These are phyloP conservation scores for Atalantia buxifolia DNA, from an alignment of 345 rosid genomes.

Conservation along the genomic window DNA sequence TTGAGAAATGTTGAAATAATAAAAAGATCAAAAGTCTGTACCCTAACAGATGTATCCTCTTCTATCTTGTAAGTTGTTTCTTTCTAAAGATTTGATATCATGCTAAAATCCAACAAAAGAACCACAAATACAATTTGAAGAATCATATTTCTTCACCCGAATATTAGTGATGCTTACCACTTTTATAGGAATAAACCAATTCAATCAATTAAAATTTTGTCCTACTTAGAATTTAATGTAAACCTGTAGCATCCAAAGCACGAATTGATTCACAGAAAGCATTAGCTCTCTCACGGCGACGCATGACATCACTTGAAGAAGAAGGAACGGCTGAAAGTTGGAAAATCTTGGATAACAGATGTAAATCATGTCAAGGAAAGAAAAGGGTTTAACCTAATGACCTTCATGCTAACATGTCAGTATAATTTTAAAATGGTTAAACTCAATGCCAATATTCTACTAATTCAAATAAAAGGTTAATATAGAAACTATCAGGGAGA, in stretches of 20 bases:
- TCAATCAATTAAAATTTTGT: neutral
- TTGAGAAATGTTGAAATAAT: neutral
- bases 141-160: neutral
- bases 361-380: conserved; percentile 49
- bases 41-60: neutral
- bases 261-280: conserved; percentile 93
- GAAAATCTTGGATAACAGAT: conserved; percentile 86
- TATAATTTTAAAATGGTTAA: conserved; percentile 1
- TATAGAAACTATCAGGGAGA: neutral
- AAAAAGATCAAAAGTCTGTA: neutral
- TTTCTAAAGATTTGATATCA: neutral
- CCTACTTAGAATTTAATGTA: conserved; percentile 8
- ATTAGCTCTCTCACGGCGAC: conserved; percentile 80
- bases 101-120: neutral
- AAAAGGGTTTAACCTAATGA: conserved; percentile 4
- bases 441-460: neutral
- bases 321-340: conserved; percentile 63
- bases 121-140: neutral
- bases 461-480: neutral
- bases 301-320: conserved; percentile 59
- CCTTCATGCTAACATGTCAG: neutral
- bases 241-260: conserved; percentile 96
- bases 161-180: neutral
- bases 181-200: neutral
- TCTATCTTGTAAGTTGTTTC: neutral